These are phyloP conservation scores for Fusarium falciforme DNA, from an alignment of 2,329 filamentous ascomycete genomes.

Conservation along the genomic window DNA sequence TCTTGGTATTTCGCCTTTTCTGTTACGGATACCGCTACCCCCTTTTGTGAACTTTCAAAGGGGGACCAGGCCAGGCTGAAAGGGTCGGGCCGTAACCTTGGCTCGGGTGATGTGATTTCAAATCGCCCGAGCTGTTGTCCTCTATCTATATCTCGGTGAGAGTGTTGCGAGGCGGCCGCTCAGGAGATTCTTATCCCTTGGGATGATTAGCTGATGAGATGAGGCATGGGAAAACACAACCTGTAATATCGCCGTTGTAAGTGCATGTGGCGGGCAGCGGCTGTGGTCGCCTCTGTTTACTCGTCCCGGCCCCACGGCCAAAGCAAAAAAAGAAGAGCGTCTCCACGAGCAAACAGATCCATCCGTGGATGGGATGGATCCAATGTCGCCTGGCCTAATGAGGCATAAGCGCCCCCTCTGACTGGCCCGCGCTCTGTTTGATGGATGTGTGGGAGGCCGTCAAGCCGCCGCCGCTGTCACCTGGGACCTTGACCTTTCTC, in stretches of 20 bases:
- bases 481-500: neutral
- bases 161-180: neutral
- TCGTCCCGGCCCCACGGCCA: neutral
- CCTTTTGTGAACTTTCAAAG: slow-evolving; percentile 5
- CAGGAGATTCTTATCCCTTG: slow-evolving; percentile 10
- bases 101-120: slow-evolving; percentile 23
- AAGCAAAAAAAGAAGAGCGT: neutral
- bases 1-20: slow-evolving; percentile 10
- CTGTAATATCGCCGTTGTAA: slow-evolving; percentile 2
- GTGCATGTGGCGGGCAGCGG: neutral
- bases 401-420: slow-evolving; percentile 13
- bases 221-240: neutral
- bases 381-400: slow-evolving; percentile 18
- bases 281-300: neutral
- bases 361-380: neutral
- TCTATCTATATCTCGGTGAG: neutral
- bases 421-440: slow-evolving; percentile 3
- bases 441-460: neutral
- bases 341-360: slow-evolving; percentile 16
- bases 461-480: slow-evolving; percentile 5
- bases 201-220: neutral
- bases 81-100: slow-evolving; percentile 28
- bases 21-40: slow-evolving; percentile 1
- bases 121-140: neutral
- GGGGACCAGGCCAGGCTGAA: slow-evolving; percentile 3